Base-by-base conservation (phyloP, 2,329 filamentous ascomycete genomes). In the Xylaria sp. region DNA sequence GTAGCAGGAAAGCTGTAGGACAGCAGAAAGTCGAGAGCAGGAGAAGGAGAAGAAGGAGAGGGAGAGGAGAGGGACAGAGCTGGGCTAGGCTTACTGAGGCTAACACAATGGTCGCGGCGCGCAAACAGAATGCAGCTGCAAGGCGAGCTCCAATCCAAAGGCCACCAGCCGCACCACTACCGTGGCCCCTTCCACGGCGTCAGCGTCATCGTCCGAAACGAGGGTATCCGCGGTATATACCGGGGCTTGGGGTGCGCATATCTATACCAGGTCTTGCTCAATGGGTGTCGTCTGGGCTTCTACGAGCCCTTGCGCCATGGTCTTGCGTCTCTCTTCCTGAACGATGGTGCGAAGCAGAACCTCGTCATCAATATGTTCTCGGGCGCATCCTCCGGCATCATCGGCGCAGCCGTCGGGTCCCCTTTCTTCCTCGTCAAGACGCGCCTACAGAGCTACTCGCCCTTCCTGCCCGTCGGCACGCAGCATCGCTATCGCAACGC, bases 351-450 rank as follows among this genome's bases (percentile, higher is more conserved):
- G n/a, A 87, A 91, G 32, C 96, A 99, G 81, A 95, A 90, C 74
- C 87, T 98, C 66, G 92, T 89, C 42, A 88, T 98, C 82, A 99
- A 99, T 83, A 93, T 99, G 84, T 91, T 98, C 79, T 92, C 93
- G 65, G 96, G 96, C 75, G 96, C 96, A 23, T 84, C 88, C 13
- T 97, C 94, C 2, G 96, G 96, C 63, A 89, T 99, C 71, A 87
- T 99, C 66, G 96, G 96, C 73, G 96, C 95, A 9, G 92, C 92
- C n/a, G 92, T 92, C 25, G 96, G 95, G 47, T 97, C 93, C 63
- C 96, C 96, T 2, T 98, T 99, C 82, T 99, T 99, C 87, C 89
- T 99, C 63, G 92, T 98, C 80, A 99, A 99, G 86, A 99, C 96
- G 2, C 90, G 96, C 51, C 85, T 99, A 66, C 96, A 99, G 82